phyloP scores from a whole-genome alignment of 495 filamentous ascomycete genomes.

The Acidomyces sp. region DNA sequence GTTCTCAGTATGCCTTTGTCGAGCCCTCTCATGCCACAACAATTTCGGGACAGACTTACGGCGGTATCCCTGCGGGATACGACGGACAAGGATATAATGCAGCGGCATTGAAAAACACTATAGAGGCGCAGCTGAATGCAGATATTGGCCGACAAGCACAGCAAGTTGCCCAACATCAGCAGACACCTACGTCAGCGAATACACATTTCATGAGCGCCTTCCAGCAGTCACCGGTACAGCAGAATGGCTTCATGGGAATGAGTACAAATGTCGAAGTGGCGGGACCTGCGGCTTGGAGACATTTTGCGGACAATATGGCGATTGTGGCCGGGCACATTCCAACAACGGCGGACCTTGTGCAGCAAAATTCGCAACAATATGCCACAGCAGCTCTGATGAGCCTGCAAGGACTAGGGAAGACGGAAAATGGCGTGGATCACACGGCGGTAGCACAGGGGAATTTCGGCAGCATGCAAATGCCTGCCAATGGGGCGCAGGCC shows the following conservation, averaged over 20 bases:
- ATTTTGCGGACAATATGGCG: slow-evolving; percentile 18
- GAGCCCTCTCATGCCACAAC: background rate
- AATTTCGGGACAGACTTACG: no score
- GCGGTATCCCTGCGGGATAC: no score
- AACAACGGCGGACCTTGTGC: no score
- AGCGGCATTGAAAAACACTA: background rate
- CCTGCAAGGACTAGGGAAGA: no score
- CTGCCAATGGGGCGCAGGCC: background rate
- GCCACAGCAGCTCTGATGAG: no score
- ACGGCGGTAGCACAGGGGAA: background rate
- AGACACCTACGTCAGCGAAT: background rate
- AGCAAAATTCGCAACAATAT: no score
- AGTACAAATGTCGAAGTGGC: background rate
- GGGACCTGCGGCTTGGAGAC: slow-evolving; percentile 13
- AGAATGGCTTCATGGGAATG: background rate
- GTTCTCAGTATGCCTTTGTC: background rate
- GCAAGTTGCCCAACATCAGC: background rate
- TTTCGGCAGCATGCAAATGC: background rate
- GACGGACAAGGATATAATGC: background rate
- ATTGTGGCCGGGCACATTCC: no score
- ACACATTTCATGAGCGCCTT: background rate
- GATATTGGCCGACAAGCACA: background rate
- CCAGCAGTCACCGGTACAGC: background rate
- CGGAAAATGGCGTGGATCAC: no score
- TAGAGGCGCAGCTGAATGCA: slow-evolving; percentile 1